Conservation (phyloP, 2,329 filamentous ascomycete genomes). For the Triangularia setosa region DNA sequence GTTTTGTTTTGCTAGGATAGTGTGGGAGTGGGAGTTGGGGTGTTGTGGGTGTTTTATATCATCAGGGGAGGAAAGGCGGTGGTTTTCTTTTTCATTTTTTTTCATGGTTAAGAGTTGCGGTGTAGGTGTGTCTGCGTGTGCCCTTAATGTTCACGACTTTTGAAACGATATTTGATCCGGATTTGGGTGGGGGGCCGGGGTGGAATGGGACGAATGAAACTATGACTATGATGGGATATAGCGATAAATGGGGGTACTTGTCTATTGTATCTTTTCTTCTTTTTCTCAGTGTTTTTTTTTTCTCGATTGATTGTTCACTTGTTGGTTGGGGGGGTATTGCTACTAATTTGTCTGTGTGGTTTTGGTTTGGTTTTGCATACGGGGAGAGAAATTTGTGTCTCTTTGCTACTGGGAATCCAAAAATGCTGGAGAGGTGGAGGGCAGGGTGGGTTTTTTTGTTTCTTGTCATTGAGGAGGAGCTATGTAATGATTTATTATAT, state of each 20-base stretch:
- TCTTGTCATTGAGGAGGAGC: too few relatives aligned
- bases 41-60: background rate
- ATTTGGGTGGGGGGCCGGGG: background rate
- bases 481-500: too few relatives aligned
- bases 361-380: background rate
- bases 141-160: background rate
- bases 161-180: background rate
- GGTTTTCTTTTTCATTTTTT: background rate
- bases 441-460: too few relatives aligned
- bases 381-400: background rate
- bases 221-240: background rate
- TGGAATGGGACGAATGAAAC: background rate
- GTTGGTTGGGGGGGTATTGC: background rate
- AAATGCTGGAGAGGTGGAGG: background rate
- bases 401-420: background rate
- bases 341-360: background rate
- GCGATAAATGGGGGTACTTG: background rate
- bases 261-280: background rate
- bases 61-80: background rate
- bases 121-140: too few relatives aligned
- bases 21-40: background rate
- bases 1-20: background rate
- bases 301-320: background rate
- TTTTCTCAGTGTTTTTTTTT: background rate
- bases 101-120: too few relatives aligned